A percentile compares a stretch with the other conserved stretches of the same genome.
phyloP scores from a whole-genome alignment of 495 filamentous ascomycete species.

The Daldinia bambusicola region DNA sequence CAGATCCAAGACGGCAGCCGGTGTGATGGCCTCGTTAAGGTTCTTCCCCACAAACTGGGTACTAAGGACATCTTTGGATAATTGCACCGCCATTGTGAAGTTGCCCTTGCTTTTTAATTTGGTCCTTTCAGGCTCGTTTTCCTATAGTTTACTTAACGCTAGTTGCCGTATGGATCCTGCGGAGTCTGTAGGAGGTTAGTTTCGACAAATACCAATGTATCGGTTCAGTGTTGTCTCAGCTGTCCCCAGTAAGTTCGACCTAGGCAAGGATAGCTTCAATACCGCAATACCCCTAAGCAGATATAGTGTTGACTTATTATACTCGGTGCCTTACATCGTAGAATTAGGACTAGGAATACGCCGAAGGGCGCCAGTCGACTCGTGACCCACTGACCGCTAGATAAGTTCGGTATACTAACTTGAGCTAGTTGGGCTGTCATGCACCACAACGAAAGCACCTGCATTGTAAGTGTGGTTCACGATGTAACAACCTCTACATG shows the following conservation, averaged over 20 bases:
- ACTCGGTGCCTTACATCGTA: conserved; percentile 25
- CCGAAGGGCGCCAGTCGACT: conserved; percentile 29
- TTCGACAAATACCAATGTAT: too few relatives aligned
- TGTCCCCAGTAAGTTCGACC: not conserved
- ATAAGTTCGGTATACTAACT: conserved; percentile 33
- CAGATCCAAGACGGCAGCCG: conserved; percentile 74
- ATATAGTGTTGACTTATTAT: conserved; percentile 23
- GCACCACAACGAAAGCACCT: conserved; percentile 30
- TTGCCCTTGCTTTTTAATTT: not conserved
- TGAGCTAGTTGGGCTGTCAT: conserved; percentile 40
- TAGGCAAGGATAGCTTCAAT: not conserved
- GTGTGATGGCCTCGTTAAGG: conserved; percentile 69
- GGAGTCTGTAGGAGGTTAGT: conserved; percentile 5
- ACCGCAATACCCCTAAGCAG: not conserved
- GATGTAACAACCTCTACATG: conserved; percentile 37
- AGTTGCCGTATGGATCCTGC: not conserved
- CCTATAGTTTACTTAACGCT: not conserved
- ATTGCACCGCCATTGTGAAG: conserved; percentile 35
- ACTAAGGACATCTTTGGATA: conserved; percentile 56
- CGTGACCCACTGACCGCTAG: conserved; percentile 30
- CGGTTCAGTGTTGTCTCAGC: not conserved
- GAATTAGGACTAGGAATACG: conserved; percentile 18
- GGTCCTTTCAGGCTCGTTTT: not conserved
- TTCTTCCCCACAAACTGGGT: conserved; percentile 69
- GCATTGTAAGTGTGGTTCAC: conserved; percentile 35